Base-by-base conservation (phyloP, 2,329 filamentous ascomycete genomes). In the Apiospora aurea region DNA sequence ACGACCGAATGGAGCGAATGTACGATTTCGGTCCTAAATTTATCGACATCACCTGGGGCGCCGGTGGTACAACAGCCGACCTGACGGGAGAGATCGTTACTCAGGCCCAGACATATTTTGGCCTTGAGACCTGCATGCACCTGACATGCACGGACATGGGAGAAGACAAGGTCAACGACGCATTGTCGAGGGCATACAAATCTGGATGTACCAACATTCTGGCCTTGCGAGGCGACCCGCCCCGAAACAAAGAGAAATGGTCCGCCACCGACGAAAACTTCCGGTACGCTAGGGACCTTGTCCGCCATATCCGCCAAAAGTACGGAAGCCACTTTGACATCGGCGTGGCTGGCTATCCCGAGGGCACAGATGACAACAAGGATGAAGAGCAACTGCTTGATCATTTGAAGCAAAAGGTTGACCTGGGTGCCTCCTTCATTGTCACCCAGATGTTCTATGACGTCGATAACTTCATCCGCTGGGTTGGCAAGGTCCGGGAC, bases 401-500 rank as follows among this genome's bases (percentile, higher is more conserved):
- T 75, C 96, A 98, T 81, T 84, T 99, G 79, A 98, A 98, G 85
- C 93, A 98, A 82, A 99, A 99, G 86, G 92, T 98, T 46, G 96
- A 99, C 80, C 94, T 94, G 72, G 96, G 96, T 69, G 95, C 93
- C 74, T 92, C 93, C 8, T 99, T 98, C 81, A 93, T 99, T 75
- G 94, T 99, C 70, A 98, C 96, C 0, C 96, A 99, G 85, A 99
- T 99, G 96, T 98, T 98, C 84, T 99, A 99, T 86, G 96, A 99
- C 79, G 95, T 91, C 69, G 96, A 99, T 79, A 96, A 96, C 80
- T 99, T 99, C 83, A 84, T 98, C 70, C 89, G 91, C 70, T 99
- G 96, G 96, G 93, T 97, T 49, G 87, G 89, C 76, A 96, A 94
- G 81, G 95, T 96, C 72, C 92, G 95, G 69, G 94, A 92, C 70